Evolutionary conservation across 495 filamentous ascomycete species (phyloP), one percentile per base, ranked within the genome.

Genomic region (Coniosporium apollinis): DNA sequence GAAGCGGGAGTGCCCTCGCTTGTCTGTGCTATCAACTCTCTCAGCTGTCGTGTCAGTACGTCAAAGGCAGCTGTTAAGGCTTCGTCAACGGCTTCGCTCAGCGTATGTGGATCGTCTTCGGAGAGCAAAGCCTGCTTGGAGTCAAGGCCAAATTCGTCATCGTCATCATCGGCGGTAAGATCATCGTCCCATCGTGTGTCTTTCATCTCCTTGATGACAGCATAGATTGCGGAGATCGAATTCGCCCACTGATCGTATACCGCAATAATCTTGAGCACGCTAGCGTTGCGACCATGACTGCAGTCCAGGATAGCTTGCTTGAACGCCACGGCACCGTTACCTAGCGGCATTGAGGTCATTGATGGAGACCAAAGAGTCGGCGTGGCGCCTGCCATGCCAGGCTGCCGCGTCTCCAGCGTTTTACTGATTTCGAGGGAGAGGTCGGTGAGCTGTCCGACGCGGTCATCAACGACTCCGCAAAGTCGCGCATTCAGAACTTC

Each of bases 121-220:
- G 72, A 79, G 20, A 92, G 61, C 9, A 73, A 55, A 3, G 61
- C 59, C 19, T 78, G 67, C 22, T 75, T 59, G 16, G 69, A 65
- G 39, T 86, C 74, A 22, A 77, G 65, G 39, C 85, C 74, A 22
- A 77, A 65, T 1, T 76, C 70, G 22, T 77, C 70, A 28, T 85
- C 76, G 26, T 86, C 82, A 24, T 80, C 76, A 11, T 73, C 66
- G 33, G 77, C 74, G 20, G 89, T 76, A 10, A 82, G 56, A 21
- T 83, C 70, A 38, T 86, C 79, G 16, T 79, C 73, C 79, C 84
- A 92, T 36, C 68, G 69, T 20, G 70, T 66, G 8, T 69, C 65
- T 38, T 64, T 71, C 28, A 94, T 60, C 15, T 70, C 67, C 19
- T 76, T 69, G 19, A 91, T 70, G 9, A 74, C 63, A 10, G 59